phyloP scores from a whole-genome alignment of 1,139 yeast genomes.

The Debaryomyces robertsiae region DNA sequence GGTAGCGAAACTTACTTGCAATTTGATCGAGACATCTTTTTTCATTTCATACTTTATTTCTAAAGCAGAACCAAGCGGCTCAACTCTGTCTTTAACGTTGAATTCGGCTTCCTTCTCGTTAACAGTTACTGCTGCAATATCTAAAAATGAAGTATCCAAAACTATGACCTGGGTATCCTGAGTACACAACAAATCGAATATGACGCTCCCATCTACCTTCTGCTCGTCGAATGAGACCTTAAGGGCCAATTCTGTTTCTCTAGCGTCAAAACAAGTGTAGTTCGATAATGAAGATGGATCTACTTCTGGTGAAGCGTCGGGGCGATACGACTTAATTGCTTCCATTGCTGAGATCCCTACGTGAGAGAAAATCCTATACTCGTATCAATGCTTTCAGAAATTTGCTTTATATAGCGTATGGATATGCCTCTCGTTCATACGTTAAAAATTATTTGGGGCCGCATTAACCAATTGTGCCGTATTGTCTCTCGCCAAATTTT shows the following conservation, averaged over 20 bases:
- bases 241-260: constrained; percentile 55
- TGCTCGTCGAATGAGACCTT: constrained; percentile 58
- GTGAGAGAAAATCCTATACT: no score
- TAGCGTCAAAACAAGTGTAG: constrained; percentile 31
- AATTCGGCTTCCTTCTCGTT: constrained; percentile 40
- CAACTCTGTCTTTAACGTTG: constrained; percentile 50
- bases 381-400: no score
- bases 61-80: constrained; percentile 70
- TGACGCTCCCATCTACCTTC: constrained; percentile 58
- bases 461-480: neutral
- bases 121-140: constrained; percentile 48
- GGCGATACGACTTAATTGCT: constrained; percentile 25
- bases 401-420: no score
- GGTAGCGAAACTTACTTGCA: constrained; percentile 61
- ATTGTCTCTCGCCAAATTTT: neutral
- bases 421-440: constrained; percentile 2
- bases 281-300: constrained; percentile 49
- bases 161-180: constrained; percentile 37
- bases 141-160: constrained; percentile 71
- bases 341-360: neutral
- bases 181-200: constrained; percentile 40
- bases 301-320: constrained; percentile 53
- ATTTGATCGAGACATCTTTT: constrained; percentile 23
- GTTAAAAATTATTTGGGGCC: constrained; percentile 2
- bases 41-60: constrained; percentile 30